Base-by-base conservation (phyloP, 208 protist species). In the Leishmania tropica region DNA sequence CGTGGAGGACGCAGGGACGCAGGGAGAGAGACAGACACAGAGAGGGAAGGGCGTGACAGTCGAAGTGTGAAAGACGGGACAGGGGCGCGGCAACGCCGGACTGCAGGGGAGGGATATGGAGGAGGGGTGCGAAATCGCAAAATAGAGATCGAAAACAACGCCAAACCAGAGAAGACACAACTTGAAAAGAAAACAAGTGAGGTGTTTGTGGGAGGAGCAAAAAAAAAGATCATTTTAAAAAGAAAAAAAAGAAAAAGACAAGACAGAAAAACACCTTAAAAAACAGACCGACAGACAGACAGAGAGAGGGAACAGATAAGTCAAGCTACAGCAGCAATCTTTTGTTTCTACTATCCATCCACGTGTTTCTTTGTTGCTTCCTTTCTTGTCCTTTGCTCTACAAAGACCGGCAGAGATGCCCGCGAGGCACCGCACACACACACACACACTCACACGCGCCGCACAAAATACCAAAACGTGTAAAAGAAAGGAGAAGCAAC, bases 131-230 rank as follows among this genome's bases (percentile, higher is more conserved):
- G 37, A 11, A 24, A 72, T 72, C 13, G 24, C 31, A 67, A 68
- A 47, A 42, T 56, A 42, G 13, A 48, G 40, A 85, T 82, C 79
- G 65, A 54, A 47, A 48, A 60, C 53, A 85, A 45, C 40, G 56
- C 51, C 45, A 56, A 68, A 78, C 51, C 53, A 54, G 24, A 75
- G 35, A 47, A 62, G 37, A 54, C 47, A 42, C 65, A 53, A 62
- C 28, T 76, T 42, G 42, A 54, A 65, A 21, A 51, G 53, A 78
- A 67, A 80, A 68, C 28, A 37, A 40, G 31, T 24, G 10, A 64
- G 58, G 31, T 13, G 21, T 19, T n/a, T n/a, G n/a, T n/a, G n/a
- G n/a, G n/a, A n/a, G n/a, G n/a, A n/a, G n/a, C n/a, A n/a, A n/a
- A n/a, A 6, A 54, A 17, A 54, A 54, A 54, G 17, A 54, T 54